Conservation (phyloP, 2,329 filamentous ascomycete genomes). For the Pseudomassariella vexata region DNA sequence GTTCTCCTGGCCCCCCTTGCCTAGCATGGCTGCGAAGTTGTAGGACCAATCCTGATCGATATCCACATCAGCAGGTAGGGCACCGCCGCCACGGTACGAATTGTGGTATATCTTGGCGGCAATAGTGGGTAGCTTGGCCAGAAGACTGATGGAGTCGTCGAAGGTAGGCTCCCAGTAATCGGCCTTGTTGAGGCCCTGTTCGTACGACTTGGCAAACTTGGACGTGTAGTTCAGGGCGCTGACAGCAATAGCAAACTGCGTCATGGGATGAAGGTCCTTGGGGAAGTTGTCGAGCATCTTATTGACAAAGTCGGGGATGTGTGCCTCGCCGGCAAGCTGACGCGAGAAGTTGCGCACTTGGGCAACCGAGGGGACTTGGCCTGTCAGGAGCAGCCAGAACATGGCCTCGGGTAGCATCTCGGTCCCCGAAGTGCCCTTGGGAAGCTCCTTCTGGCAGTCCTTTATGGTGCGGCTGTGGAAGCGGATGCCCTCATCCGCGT, state of each 20-base stretch:
- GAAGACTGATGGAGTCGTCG: slow-evolving; percentile 86
- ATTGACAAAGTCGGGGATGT: slow-evolving; percentile 75
- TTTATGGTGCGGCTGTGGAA: slow-evolving; percentile 98
- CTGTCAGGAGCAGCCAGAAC: slow-evolving; percentile 98
- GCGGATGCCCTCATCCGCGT: slow-evolving; percentile 93
- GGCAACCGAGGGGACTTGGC: slow-evolving; percentile 74
- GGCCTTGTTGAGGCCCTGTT: slow-evolving; percentile 83
- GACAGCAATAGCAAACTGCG: slow-evolving; percentile 91
- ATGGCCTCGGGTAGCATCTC: slow-evolving; percentile 99
- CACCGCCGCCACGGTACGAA: slow-evolving; percentile 67
- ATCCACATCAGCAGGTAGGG: slow-evolving; percentile 73
- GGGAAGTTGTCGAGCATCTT: slow-evolving; percentile 90
- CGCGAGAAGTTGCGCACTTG: slow-evolving; percentile 80
- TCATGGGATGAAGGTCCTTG: slow-evolving; percentile 92
- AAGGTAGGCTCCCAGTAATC: slow-evolving; percentile 99
- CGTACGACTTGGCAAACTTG: slow-evolving; percentile 89
- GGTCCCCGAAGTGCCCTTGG: slow-evolving; percentile 85
- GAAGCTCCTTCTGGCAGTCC: slow-evolving; percentile 89
- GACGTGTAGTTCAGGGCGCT: slow-evolving; percentile 94
- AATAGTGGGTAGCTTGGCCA: slow-evolving; percentile 94
- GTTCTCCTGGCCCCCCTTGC: slow-evolving; percentile 81
- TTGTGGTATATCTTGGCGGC: slow-evolving; percentile 98
- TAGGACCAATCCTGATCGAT: slow-evolving; percentile 91
- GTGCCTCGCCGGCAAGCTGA: slow-evolving; percentile 80
- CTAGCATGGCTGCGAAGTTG: slow-evolving; percentile 96